Evolutionary conservation across 495 filamentous ascomycete genomes (phyloP), one percentile per base, ranked within the genome.

Genomic region (Podospora conica): DNA sequence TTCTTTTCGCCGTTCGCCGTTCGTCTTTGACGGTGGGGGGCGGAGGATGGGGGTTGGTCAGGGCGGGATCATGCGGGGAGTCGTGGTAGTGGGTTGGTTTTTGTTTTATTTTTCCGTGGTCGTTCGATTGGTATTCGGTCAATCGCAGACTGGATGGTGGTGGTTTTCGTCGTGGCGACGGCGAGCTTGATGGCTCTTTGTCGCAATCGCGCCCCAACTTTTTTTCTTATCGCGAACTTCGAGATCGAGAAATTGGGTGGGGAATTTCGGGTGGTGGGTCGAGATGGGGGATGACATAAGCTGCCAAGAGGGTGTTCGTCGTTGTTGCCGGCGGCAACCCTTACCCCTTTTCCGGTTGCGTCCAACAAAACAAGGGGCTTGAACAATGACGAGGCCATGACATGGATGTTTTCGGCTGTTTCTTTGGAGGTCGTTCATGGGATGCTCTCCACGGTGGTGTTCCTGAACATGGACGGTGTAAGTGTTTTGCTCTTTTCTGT

Each of bases 191-290:
- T n/a, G 40, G 15, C 33, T 48, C 33, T 40, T 40, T 18, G 33
- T 48, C 33, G 33, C 40, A 29, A 29, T 22, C 22, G 57, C 22
- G 23, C 55, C 8, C 55, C 55, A 59, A 31, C 27, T 60, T 60
- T 60, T 60, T 60, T 31, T 22, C 58, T 60, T 60, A 68, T 64
- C 20, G 33, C 20, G 60, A 60, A 21, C 27, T 40, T 23, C 9
- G 55, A 54, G 29, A 20, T 33, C 24, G 25, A 48, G 9, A 11
- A 31, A 31, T 31, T 48, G 29, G 23, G 21, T n/a, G 64, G 57
- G 33, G 53, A 64, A n/a, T 21, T 27, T 25, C 3, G 58, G 8
- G 58, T 15, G 29, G 25, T 23, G 18, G 58, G 25, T 40, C 15
- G 15, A 11, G 7, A 0, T 9, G 40, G n/a, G n/a, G n/a, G 40